Evolutionary conservation across 257 asterid species (phyloP), one percentile per base, ranked within the genome.

Genomic region (Fraxinus anomala): DNA sequence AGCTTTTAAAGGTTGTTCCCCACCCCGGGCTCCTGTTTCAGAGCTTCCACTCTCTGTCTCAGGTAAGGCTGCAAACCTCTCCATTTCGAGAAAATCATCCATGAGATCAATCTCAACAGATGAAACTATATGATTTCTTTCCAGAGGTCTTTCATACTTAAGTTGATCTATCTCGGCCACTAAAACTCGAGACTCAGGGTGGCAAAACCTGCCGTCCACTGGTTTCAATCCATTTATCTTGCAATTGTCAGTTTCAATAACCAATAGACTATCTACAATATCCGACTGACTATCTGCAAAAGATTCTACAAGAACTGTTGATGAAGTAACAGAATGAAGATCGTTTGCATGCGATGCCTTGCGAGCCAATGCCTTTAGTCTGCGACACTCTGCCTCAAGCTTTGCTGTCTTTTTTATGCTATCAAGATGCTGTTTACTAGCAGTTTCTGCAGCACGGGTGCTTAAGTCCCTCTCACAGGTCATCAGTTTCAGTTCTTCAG

Each of bases 21-120:
- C 76, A 42, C 34, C 76, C 76, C 63, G 71, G 72, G 78, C 80
- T 73, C 76, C 70, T 66, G 79, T 59, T 17, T 73, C 78, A 14
- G 51, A 28, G 74, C 78, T 75, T 76, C 76, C 86, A 74, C 79
- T 76, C 10, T 33, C 73, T 4, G 66, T 61, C 84, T 76, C 89
- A 10, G 90, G 90, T 23, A 78, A 56, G 66, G 96, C 89, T 28
- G 89, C 94, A 70, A 90, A 80, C 86, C 81, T 89, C 86, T 95
- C 99, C 97, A 95, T 92, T 85, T 94, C 97, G 70, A 92, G 94
- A 85, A 94, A 92, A 88, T 92, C 97, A 76, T 89, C 96, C 97
- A 92, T 91, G 77, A 95, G 85, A 88, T 86, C 85, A 70, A 90
- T 87, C 80, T 89, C 96, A 66, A 80, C 80, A 8, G 93, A 83